Evolutionary conservation across 2,329 filamentous ascomycete species (phyloP).

Genomic region (Aspergillus sp.): DNA sequence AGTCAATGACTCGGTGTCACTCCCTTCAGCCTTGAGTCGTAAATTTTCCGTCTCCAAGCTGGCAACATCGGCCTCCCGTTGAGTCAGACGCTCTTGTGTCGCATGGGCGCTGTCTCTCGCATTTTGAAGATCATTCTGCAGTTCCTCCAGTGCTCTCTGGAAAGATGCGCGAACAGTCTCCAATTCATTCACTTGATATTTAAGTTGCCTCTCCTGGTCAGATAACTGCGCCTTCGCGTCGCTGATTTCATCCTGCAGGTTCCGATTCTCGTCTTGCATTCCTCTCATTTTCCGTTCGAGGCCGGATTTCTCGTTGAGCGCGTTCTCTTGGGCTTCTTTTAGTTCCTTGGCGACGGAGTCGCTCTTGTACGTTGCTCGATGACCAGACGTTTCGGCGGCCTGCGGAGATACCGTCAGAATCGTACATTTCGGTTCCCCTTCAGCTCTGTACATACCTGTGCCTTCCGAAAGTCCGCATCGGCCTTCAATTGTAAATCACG

Average conservation of each 20-base stretch:
- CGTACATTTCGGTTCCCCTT: neutral
- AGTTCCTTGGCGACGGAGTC: slow-evolving; percentile 47
- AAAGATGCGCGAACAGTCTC: slow-evolving; percentile 52
- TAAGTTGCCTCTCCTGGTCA: slow-evolving; percentile 57
- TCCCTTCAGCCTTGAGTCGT: slow-evolving; percentile 73
- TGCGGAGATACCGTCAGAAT: slow-evolving; percentile 12
- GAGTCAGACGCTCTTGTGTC: slow-evolving; percentile 56
- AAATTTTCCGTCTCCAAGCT: slow-evolving; percentile 74
- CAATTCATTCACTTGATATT: slow-evolving; percentile 50
- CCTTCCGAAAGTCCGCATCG: slow-evolving; percentile 73
- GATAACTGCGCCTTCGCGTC: slow-evolving; percentile 69
- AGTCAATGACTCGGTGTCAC: slow-evolving; percentile 73
- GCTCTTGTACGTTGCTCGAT: slow-evolving; percentile 45
- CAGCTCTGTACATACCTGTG: slow-evolving; percentile 41
- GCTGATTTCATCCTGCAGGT: slow-evolving; percentile 70
- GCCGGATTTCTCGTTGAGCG: slow-evolving; percentile 46
- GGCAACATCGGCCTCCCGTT: slow-evolving; percentile 62
- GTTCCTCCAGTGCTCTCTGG: slow-evolving; percentile 44
- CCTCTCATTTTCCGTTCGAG: slow-evolving; percentile 47
- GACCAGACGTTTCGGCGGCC: slow-evolving; percentile 44
- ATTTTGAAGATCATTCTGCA: slow-evolving; percentile 46
- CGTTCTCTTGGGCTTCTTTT: slow-evolving; percentile 45
- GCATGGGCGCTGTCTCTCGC: slow-evolving; percentile 48
- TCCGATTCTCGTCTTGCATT: slow-evolving; percentile 59
- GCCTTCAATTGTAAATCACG: slow-evolving; percentile 69